Conservation (phyloP, 352 stramenopile genomes). For the Phytophthora brassicae region DNA sequence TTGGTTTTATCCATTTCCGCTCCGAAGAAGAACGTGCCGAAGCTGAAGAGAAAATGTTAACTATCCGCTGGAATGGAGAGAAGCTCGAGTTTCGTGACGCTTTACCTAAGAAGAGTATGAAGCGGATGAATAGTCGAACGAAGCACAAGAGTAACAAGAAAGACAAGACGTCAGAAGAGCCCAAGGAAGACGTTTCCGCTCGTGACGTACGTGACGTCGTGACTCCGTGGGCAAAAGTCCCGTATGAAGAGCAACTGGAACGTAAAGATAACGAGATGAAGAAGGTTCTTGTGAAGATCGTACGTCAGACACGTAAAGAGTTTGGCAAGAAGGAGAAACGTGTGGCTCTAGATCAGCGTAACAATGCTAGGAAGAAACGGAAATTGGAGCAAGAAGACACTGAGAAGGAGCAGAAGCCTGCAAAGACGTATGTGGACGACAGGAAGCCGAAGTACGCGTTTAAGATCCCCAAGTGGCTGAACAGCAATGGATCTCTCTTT, state of each 20-base stretch:
- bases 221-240: slow-evolving; percentile 77
- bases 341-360: slow-evolving; percentile 55
- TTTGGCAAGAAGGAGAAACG: slow-evolving; percentile 89
- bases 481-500: slow-evolving; percentile 75
- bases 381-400: slow-evolving; percentile 69
- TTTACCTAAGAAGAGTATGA: slow-evolving; percentile 61
- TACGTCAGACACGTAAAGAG: slow-evolving; percentile 82
- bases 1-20: slow-evolving; percentile 79
- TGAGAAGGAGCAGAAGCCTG: slow-evolving; percentile 44
- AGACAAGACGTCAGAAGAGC: slow-evolving; percentile 7
- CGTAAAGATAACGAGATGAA: slow-evolving; percentile 90
- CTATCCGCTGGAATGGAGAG: slow-evolving; percentile 71
- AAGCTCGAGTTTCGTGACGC: slow-evolving; percentile 76
- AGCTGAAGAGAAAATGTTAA: slow-evolving; percentile 48
- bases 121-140: slow-evolving; percentile 27
- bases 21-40: slow-evolving; percentile 57
- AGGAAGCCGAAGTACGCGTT: slow-evolving; percentile 39
- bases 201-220: slow-evolving; percentile 75
- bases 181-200: slow-evolving; percentile 22
- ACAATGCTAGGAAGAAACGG: slow-evolving; percentile 60
- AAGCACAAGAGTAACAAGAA: slow-evolving; percentile 9
- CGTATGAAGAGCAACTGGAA: slow-evolving; percentile 81
- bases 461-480: slow-evolving; percentile 72
- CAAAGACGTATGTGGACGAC: slow-evolving; percentile 24
- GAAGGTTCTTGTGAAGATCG: slow-evolving; percentile 87